Evolutionary conservation across 2,329 filamentous ascomycete genomes (phyloP).

Genomic region (Cercospora berteroae): DNA sequence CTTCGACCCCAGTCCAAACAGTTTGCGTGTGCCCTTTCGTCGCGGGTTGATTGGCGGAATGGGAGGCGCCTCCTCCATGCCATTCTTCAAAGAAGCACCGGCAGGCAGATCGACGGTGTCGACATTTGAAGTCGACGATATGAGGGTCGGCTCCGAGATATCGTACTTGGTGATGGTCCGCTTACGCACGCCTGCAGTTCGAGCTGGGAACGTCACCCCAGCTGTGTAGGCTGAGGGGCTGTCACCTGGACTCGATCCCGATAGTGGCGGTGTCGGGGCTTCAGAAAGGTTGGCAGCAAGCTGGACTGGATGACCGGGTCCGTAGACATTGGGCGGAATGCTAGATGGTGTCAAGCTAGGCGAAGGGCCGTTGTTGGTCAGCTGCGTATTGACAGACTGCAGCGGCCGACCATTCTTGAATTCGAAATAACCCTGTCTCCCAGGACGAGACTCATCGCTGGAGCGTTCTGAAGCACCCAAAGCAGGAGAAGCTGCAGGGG

Average conservation of each 20-base stretch:
- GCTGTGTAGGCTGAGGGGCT: slow-evolving; percentile 31
- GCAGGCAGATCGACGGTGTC: slow-evolving; percentile 58
- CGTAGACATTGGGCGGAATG: slow-evolving; percentile 27
- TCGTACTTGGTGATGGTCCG: slow-evolving; percentile 59
- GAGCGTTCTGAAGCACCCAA: slow-evolving; percentile 14
- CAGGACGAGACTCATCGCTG: slow-evolving; percentile 18
- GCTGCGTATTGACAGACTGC: slow-evolving; percentile 5
- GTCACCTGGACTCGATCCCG: slow-evolving; percentile 40
- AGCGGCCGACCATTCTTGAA: slow-evolving; percentile 18
- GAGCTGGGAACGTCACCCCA: slow-evolving; percentile 32
- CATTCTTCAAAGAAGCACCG: slow-evolving; percentile 56
- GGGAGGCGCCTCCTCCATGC: slow-evolving; percentile 49
- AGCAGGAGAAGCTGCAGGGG: slow-evolving; percentile 23
- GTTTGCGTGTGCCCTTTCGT: slow-evolving; percentile 47
- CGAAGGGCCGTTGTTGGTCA: slow-evolving; percentile 3
- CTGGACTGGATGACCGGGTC: slow-evolving; percentile 19
- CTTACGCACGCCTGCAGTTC: slow-evolving; percentile 49
- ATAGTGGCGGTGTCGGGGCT: slow-evolving; percentile 55
- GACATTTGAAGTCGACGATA: slow-evolving; percentile 57
- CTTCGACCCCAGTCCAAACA: slow-evolving; percentile 32
- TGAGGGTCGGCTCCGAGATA: slow-evolving; percentile 60
- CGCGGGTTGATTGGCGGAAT: slow-evolving; percentile 61
- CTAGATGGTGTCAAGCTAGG: slow-evolving; percentile 22
- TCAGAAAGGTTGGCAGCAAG: slow-evolving; percentile 47
- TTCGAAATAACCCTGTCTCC: slow-evolving; percentile 32